Conservation (phyloP, 345 rosid species). For the Citrus unshiu region DNA sequence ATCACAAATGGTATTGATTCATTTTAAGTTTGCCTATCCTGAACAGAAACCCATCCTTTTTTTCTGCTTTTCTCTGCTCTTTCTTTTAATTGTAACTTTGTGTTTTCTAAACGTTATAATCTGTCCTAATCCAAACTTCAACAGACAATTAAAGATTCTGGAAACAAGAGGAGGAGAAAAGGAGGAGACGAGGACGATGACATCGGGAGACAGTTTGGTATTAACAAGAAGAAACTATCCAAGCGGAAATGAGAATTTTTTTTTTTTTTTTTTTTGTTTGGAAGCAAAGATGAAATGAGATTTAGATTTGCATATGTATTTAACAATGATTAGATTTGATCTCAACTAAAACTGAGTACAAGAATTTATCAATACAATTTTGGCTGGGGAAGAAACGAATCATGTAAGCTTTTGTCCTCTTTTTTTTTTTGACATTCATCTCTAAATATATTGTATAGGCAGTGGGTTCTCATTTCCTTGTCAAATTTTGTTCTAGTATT, state of each 20-base stretch:
- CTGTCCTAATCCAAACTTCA: not conserved
- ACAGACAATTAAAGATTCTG: conserved; percentile 62
- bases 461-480: not conserved
- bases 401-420: not conserved
- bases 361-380: not conserved
- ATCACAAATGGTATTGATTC: conserved; percentile 45
- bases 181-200: conserved; percentile 61
- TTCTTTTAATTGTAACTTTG: not conserved
- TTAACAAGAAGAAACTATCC: conserved; percentile 38
- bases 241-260: conserved; percentile 21
- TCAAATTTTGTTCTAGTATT: not conserved
- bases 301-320: not conserved
- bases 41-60: not conserved
- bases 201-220: conserved; percentile 46
- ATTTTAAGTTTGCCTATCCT: no score
- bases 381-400: not conserved
- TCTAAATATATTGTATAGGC: not conserved
- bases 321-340: not conserved
- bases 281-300: conserved; percentile 26
- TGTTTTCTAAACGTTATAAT: not conserved
- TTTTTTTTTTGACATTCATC: not conserved
- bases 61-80: not conserved
- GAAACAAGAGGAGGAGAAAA: conserved; percentile 39
- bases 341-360: not conserved
- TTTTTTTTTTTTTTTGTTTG: no score